Conservation (phyloP, 495 filamentous ascomycete species). For the Entonaema liquescens region DNA sequence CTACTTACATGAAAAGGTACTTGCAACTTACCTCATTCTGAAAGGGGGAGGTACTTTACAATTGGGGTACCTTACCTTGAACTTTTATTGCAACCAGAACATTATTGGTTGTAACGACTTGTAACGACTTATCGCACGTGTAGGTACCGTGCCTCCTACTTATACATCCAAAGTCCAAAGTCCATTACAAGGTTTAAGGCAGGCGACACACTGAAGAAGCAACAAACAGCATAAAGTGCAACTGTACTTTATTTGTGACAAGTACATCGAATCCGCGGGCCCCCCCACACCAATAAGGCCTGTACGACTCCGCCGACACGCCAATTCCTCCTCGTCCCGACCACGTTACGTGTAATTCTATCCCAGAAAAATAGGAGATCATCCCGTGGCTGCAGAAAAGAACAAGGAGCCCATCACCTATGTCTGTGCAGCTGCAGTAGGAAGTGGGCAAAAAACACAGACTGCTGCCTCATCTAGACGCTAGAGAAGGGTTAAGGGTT, state of each 20-base stretch:
- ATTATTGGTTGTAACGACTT: constrained; percentile 17
- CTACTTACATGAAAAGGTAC: constrained; percentile 5
- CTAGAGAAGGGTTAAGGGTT: constrained; percentile 7
- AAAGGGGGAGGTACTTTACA: constrained; percentile 25
- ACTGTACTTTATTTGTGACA: constrained; percentile 10
- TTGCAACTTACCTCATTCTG: too few species aligned
- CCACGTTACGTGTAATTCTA: constrained; percentile 40
- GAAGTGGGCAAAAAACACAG: constrained; percentile 43
- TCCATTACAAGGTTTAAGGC: not conserved
- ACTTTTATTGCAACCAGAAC: constrained; percentile 21
- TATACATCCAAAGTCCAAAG: not conserved
- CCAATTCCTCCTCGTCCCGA: constrained; percentile 34
- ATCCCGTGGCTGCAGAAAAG: constrained; percentile 30
- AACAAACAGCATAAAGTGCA: not conserved
- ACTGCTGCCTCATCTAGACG: constrained; percentile 7
- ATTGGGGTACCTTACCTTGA: constrained; percentile 22
- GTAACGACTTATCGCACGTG: not conserved
- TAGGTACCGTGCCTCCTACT: constrained; percentile 1
- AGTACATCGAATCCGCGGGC: constrained; percentile 4
- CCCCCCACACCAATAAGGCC: constrained; percentile 31
- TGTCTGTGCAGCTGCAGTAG: constrained; percentile 40
- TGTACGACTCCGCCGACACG: constrained; percentile 36
- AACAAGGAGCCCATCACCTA: constrained; percentile 30
- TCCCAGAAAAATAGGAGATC: constrained; percentile 42
- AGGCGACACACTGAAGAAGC: not conserved